Percentiles rank a stretch among this genome's conserved stretches.
These are phyloP conservation scores for Lichtheimia ramosa DNA, from an alignment of 371 early-diverging fungal species.

Conservation along the genomic window DNA sequence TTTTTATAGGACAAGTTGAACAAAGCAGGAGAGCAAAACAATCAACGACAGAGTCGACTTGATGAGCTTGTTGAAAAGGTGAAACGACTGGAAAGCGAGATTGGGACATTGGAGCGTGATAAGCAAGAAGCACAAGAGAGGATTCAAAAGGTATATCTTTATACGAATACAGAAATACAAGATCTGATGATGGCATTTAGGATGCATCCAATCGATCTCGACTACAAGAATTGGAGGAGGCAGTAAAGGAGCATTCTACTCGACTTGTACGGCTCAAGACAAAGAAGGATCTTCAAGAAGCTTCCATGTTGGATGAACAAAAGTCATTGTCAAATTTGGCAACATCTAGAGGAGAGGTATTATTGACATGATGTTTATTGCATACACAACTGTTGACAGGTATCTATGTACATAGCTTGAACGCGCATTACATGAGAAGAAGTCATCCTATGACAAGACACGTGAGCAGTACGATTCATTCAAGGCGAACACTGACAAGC, in stretches of 20 bases:
- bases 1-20: constrained; percentile 31
- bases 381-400: no score
- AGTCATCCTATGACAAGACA: constrained; percentile 42
- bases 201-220: constrained; percentile 66
- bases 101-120: constrained; percentile 48
- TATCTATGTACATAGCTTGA: constrained; percentile 43
- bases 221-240: constrained; percentile 64
- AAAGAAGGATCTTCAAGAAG: constrained; percentile 73
- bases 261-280: constrained; percentile 79
- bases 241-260: constrained; percentile 73
- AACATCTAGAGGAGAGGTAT: constrained; percentile 51
- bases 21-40: constrained; percentile 39
- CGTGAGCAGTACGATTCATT: constrained; percentile 60
- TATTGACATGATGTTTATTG: no score
- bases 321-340: constrained; percentile 34
- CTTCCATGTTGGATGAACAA: constrained; percentile 78
- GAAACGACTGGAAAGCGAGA: constrained; percentile 44
- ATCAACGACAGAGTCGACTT: constrained; percentile 28
- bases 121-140: constrained; percentile 40
- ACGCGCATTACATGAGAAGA: constrained; percentile 52
- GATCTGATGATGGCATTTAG: constrained; percentile 10
- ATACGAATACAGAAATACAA: not conserved
- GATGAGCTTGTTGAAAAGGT: constrained; percentile 24
- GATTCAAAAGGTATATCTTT: constrained; percentile 29
- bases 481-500: constrained; percentile 65